Evolutionary conservation across 2,329 filamentous ascomycete species (phyloP), one percentile per base, ranked within the genome.

Genomic region (Cladophialophora bantiana): DNA sequence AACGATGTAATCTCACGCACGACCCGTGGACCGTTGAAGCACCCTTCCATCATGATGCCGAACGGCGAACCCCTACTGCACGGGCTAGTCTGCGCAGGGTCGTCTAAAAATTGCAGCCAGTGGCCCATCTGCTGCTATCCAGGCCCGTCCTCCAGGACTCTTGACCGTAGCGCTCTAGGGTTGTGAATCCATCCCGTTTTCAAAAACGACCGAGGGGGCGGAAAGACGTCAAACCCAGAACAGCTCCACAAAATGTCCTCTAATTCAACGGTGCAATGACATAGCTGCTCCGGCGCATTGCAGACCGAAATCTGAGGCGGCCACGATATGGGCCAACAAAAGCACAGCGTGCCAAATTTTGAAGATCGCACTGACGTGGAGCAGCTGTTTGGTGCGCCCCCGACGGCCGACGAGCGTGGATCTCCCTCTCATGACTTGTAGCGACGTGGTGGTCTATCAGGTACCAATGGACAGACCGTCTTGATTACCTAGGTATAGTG

Each of bases 1-100:
- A 53, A 59, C 59, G 42, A 61, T 61, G 59, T 61, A 61, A 61
- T 61, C 59, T 61, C 59, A 61, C 59, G 10, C n/a, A 9, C 31
- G 34, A 36, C 45, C 48, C 34, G 32, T 20, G 34, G 32, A 31
- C 34, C 18, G 32, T 38, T 53, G 52, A 61, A 40, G 45, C 59
- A 40, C 32, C 48, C 38, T 61, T 53, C 45, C 59, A 60, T 60
- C 58, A 60, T 60, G 45, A 32, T 34, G 7, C 45, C n/a, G n/a
- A 26, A 40, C 52, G 34, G 34, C 31, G 7, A 48, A 31, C 42
- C 9, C 45, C 32, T 15, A n/a, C 48, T 18, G 10, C 32, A 36
- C 7, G 20, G 15, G 7, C 32, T 40, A 38, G 40, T 15, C 55
- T 57, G 15, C 20, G 18, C 32, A 34, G 55, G 40, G 26, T 3